Evolutionary conservation across 2,329 filamentous ascomycete species (phyloP).

Genomic region (Aspergillus tamarii): DNA sequence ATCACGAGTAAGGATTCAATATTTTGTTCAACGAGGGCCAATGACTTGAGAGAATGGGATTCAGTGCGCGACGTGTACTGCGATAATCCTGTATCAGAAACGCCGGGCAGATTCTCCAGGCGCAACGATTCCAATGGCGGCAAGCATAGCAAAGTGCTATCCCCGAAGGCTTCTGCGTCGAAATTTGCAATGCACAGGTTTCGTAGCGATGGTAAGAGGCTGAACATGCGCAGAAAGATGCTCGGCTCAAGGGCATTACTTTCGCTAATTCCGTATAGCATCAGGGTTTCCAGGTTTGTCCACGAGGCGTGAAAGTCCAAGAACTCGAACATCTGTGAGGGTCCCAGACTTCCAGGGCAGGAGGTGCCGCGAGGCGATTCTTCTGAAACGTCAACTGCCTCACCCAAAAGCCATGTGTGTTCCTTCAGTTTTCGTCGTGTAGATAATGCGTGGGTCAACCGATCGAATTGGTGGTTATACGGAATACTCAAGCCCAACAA

Average conservation of each 20-base stretch:
- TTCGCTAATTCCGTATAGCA: conserved; percentile 52
- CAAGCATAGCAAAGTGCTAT: conserved; percentile 57
- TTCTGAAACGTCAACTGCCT: conserved; percentile 45
- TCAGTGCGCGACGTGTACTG: conserved; percentile 54
- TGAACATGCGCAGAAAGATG: conserved; percentile 57
- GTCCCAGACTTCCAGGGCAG: conserved; percentile 51
- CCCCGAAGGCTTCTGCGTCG: conserved; percentile 57
- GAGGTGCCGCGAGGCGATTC: conserved; percentile 40
- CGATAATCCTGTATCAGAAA: conserved; percentile 59
- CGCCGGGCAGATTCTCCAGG: conserved; percentile 57
- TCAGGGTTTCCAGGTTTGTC: conserved; percentile 56
- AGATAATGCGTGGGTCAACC: conserved; percentile 59
- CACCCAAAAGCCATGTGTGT: conserved; percentile 59
- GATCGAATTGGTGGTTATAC: conserved; percentile 58
- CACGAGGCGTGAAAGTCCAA: conserved; percentile 58
- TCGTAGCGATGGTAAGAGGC: conserved; percentile 55
- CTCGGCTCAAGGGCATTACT: conserved; percentile 56
- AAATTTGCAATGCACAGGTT: conserved; percentile 60
- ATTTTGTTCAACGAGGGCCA: conserved; percentile 58
- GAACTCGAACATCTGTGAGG: conserved; percentile 55
- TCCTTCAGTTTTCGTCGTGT: conserved; percentile 58
- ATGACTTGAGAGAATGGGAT: conserved; percentile 48
- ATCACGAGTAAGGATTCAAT: conserved; percentile 56
- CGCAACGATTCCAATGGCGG: conserved; percentile 57
- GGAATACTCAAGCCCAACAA: conserved; percentile 58